A percentile compares a stretch with the other conserved stretches of the same genome.
phyloP scores from a whole-genome alignment of 192 early-diverging fungal genomes.

The Coemansia sp. region DNA sequence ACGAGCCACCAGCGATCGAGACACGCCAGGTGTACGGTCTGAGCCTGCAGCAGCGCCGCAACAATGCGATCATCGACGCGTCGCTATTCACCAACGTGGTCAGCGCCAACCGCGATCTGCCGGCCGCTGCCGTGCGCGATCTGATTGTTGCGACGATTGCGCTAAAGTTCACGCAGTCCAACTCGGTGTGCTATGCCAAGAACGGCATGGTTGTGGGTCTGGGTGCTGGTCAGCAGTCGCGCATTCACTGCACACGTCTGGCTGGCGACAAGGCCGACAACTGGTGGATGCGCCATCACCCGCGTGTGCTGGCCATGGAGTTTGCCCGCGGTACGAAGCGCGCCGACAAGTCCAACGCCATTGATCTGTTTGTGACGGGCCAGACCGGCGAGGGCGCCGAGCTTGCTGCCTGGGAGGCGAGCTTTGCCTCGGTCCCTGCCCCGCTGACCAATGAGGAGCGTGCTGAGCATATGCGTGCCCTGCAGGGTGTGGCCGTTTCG shows the following conservation, averaged over 20 bases:
- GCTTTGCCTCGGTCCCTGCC: conserved; percentile 78
- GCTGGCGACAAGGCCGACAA: conserved; percentile 99
- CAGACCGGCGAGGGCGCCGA: conserved; percentile 70
- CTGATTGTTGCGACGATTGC: conserved; percentile 97
- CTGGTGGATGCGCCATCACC: conserved; percentile 98
- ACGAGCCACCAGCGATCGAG: conserved; percentile 82
- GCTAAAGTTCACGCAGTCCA: conserved; percentile 98
- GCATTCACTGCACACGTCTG: conserved; percentile 97
- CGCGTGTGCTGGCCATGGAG: conserved; percentile 81
- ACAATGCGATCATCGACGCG: conserved; percentile 74
- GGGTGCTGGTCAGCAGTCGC: conserved; percentile 97
- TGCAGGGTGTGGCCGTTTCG: conserved; percentile 75
- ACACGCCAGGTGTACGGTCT: conserved; percentile 95
- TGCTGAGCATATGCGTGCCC: conserved; percentile 65
- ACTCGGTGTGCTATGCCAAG: conserved; percentile 98
- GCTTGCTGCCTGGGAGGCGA: conserved; percentile 74
- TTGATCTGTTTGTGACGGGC: conserved; percentile 90
- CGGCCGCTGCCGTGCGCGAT: conserved; percentile 71
- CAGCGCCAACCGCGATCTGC: conserved; percentile 70
- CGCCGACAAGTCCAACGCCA: conserved; percentile 95
- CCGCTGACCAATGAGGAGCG: conserved; percentile 79
- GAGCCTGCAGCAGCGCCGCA: conserved; percentile 87
- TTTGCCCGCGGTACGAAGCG: conserved; percentile 89
- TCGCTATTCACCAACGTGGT: conserved; percentile 85
- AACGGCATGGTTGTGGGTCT: conserved; percentile 96